Evolutionary conservation across 306 rosid genomes (phyloP).

Genomic region (Hippophae tibetana): DNA sequence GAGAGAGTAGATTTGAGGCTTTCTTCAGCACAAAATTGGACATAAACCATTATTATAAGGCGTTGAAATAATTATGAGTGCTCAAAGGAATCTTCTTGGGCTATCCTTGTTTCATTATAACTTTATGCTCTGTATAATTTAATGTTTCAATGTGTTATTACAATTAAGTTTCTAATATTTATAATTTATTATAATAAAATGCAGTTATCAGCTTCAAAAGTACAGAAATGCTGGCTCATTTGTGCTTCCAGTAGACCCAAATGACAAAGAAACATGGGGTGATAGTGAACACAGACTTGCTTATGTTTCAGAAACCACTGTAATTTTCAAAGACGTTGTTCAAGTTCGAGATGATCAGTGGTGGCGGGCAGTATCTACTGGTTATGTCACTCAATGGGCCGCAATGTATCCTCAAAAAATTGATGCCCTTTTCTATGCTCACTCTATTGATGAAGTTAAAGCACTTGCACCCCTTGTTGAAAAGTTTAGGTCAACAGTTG

Average conservation of each 20-base stretch:
- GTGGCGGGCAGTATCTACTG: constrained; percentile 92
- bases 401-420: constrained; percentile 87
- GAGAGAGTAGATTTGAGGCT: not conserved
- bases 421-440: constrained; percentile 87
- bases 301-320: constrained; percentile 93
- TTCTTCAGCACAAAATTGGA: not conserved
- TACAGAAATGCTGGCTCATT: constrained; percentile 84
- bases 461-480: constrained; percentile 82
- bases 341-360: constrained; percentile 92
- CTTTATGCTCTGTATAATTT: too few relatives aligned
- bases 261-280: constrained; percentile 95
- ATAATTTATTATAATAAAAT: constrained; percentile 1
- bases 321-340: constrained; percentile 85
- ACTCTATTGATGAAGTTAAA: constrained; percentile 61
- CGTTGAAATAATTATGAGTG: not conserved
- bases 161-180: not conserved
- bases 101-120: too few relatives aligned
- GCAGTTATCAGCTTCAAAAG: constrained; percentile 90
- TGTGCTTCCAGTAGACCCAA: constrained; percentile 78
- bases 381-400: constrained; percentile 94
- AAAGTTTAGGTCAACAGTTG: constrained; percentile 66
- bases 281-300: constrained; percentile 96
- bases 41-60: too few relatives aligned
- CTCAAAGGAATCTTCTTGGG: not conserved
- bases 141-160: not conserved